These are phyloP conservation scores for Spinacia oleracea DNA, from an alignment of 179 eudicot genomes.

Conservation along the genomic window DNA sequence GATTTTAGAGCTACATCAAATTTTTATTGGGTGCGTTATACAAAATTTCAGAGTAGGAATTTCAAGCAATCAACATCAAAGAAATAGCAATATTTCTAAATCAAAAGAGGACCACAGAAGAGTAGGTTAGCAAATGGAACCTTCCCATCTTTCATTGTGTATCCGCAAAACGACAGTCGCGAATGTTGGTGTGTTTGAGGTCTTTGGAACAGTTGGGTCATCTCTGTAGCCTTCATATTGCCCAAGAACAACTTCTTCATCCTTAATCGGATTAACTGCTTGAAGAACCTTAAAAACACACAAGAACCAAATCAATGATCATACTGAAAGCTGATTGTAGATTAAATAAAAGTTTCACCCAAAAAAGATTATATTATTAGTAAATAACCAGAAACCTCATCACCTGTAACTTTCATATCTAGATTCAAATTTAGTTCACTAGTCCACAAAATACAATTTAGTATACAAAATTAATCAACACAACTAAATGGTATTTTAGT, in stretches of 20 bases:
- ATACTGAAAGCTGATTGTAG: neutral
- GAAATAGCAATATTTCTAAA: neutral
- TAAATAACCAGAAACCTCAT: neutral
- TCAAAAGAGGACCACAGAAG: neutral
- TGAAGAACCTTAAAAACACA: conserved; percentile 71
- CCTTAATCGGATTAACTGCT: conserved; percentile 67
- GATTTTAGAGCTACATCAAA: neutral
- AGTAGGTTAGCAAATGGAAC: conserved; percentile 33
- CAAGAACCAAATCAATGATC: neutral
- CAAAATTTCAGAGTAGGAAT: neutral
- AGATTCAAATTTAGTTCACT: neutral
- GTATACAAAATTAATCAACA: neutral
- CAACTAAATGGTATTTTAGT: neutral
- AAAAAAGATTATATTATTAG: neutral
- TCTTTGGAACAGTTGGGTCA: conserved; percentile 91
- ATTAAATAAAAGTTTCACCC: too few species aligned
- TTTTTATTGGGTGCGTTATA: neutral
- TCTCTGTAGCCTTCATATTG: conserved; percentile 92
- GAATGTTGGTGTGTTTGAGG: conserved; percentile 95
- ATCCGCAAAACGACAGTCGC: conserved; percentile 83
- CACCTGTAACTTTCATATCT: neutral
- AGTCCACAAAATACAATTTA: neutral
- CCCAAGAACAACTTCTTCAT: conserved; percentile 94
- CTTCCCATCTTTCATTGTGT: conserved; percentile 99
- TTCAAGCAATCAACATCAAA: conserved; percentile 11